Evolutionary conservation across 441 rosid genomes (phyloP), one percentile per base, ranked within the genome.

Genomic region (Kokia cookei): DNA sequence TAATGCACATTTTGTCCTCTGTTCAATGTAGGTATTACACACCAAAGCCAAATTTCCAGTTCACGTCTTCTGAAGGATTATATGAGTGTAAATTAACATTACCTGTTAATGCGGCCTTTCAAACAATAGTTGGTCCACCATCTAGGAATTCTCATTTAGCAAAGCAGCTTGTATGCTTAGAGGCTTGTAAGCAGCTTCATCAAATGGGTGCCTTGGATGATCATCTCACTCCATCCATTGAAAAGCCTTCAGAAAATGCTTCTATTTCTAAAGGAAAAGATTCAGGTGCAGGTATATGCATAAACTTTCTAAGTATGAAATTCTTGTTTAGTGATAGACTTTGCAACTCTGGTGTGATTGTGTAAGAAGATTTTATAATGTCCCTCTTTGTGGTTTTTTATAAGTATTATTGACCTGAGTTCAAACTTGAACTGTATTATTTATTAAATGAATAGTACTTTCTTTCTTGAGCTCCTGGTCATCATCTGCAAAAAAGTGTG

Each of bases 181-280:
- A 89, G 80, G 91, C 93, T 60, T 88, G 89, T 78, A 89, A 86
- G 87, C 89, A 83, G 82, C 89, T 92, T 63, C 91, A 87, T 66
- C 87, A 83, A 76, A 64, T 78, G 80, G 92, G 90, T 65, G 87
- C 83, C 65, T 80, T 88, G 74, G 83, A 88, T 26, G 82, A 90
- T 75, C 84, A 83, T 82, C 87, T 93, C 72, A 71, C 82, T 65
- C 90, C 86, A 7, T 71, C 73, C 62, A 57, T 68, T 13, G 82
- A 88, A 66, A 82, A 74, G 43, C 74, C 85, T 73, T 69, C 77
- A 35, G 84, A 76, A 50, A 80, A 74, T 55, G 69, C 72, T 73
- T 63, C 51, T 66, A 61, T 53, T 75, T 43, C 69, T 29, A 84
- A 82, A 72, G 76, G 81, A 63, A 88, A 87, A 78, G 79, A 82